These are phyloP conservation scores for Sequoiadendron giganteum DNA, from an alignment of 75 land plant species.

Conservation along the genomic window DNA sequence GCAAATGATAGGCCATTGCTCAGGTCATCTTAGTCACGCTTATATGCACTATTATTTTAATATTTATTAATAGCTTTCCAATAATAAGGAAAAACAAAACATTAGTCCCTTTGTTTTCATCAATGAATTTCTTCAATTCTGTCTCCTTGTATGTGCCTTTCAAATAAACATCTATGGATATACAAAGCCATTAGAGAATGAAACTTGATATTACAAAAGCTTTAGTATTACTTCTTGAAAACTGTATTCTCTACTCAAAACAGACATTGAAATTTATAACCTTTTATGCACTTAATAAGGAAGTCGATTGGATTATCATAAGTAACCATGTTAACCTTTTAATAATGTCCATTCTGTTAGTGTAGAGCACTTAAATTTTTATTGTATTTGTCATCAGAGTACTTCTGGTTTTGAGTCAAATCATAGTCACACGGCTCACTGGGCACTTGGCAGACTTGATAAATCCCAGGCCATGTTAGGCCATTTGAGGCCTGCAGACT, in stretches of 20 bases:
- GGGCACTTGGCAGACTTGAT: too few relatives aligned
- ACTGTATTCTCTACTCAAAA: neutral
- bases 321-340: neutral
- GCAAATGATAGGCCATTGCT: neutral
- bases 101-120: neutral
- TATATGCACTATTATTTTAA: neutral
- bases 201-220: neutral
- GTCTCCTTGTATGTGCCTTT: neutral
- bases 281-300: neutral
- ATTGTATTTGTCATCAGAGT: neutral
- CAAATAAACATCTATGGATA: neutral
- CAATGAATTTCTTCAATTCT: neutral
- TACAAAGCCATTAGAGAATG: neutral
- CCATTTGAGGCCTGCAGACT: too few relatives aligned
- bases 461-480: too few relatives aligned
- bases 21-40: neutral
- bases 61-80: neutral
- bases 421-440: too few relatives aligned
- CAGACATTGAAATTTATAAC: neutral
- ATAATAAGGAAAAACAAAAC: neutral
- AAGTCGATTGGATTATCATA: neutral
- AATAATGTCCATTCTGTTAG: neutral
- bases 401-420: neutral
- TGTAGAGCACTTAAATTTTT: neutral
- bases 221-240: neutral